Evolutionary conservation across 768 basidiomycete species (phyloP).

Genomic region (Boletus sensibilis): DNA sequence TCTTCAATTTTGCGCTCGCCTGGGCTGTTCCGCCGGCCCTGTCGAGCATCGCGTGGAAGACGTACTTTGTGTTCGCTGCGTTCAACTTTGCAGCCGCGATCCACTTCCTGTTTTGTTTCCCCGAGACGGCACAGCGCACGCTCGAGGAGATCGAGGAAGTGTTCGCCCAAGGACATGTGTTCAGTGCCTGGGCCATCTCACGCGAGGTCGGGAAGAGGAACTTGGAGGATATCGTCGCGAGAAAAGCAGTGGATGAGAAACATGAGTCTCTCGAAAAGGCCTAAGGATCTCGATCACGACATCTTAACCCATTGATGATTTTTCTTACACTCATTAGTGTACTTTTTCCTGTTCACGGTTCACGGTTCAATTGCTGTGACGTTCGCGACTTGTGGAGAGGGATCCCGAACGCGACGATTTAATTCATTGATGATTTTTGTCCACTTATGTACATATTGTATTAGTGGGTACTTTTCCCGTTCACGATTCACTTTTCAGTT

Average conservation of each 20-base stretch:
- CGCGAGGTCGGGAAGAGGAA: slow-evolving; percentile 63
- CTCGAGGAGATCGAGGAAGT: slow-evolving; percentile 81
- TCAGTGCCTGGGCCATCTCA: slow-evolving; percentile 69
- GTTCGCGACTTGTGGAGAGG: neutral
- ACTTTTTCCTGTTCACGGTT: neutral
- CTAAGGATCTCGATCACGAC: neutral
- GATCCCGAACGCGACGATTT: neutral
- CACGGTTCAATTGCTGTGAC: neutral
- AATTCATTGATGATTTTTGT: neutral
- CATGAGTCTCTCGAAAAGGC: neutral
- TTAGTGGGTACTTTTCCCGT: neutral
- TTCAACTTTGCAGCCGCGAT: slow-evolving; percentile 74
- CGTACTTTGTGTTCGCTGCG: slow-evolving; percentile 74
- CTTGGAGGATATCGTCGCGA: slow-evolving; percentile 45
- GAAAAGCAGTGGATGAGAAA: slow-evolving; percentile 15
- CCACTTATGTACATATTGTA: neutral
- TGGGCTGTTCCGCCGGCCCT: slow-evolving; percentile 76
- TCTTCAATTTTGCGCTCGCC: slow-evolving; percentile 72
- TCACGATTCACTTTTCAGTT: neutral
- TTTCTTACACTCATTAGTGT: neutral
- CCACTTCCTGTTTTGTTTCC: slow-evolving; percentile 78
- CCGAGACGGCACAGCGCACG: slow-evolving; percentile 69
- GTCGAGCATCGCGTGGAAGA: slow-evolving; percentile 66
- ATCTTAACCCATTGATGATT: neutral
- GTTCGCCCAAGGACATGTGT: slow-evolving; percentile 65